Evolutionary conservation across 495 filamentous ascomycete species (phyloP).

Genomic region (Schizothecium vesticola): DNA sequence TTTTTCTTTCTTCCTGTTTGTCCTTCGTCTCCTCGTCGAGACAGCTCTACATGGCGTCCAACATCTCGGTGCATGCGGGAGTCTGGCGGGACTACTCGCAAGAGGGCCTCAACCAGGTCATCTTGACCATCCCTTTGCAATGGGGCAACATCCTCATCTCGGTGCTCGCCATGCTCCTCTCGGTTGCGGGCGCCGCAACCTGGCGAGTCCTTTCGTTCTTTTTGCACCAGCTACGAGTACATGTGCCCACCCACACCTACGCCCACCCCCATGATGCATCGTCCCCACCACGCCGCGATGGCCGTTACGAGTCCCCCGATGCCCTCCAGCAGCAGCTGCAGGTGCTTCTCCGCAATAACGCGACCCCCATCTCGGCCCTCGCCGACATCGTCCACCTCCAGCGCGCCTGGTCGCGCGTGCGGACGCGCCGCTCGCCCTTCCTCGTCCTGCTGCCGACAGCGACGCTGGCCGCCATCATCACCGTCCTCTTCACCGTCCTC

Average conservation of each 20-base stretch:
- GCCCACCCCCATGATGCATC: background rate
- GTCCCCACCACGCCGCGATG: background rate
- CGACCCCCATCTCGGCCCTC: conserved; percentile 6
- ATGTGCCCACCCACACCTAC: background rate
- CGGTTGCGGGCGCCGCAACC: conserved; percentile 3
- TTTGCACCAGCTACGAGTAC: conserved; percentile 6
- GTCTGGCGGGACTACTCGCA: conserved; percentile 6
- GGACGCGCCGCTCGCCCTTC: background rate
- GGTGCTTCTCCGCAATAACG: conserved; percentile 10
- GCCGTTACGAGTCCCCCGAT: background rate
- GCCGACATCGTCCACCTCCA: conserved; percentile 1
- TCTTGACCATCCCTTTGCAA: conserved; percentile 3
- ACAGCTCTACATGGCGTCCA: conserved; percentile 1
- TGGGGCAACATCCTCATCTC: conserved; percentile 13
- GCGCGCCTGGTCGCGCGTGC: background rate
- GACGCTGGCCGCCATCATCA: background rate
- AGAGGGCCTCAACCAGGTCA: background rate
- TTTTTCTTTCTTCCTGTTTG: too few relatives aligned
- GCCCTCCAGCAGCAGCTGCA: conserved; percentile 9
- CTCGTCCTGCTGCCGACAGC: background rate
- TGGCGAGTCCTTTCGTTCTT: conserved; percentile 2
- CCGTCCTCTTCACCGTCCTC: background rate
- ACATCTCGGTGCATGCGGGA: conserved; percentile 4
- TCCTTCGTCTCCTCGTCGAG: too few relatives aligned
- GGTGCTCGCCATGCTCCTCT: conserved; percentile 4